Base-by-base conservation (phyloP, 345 rosid species). In the Litchi chinensis region DNA sequence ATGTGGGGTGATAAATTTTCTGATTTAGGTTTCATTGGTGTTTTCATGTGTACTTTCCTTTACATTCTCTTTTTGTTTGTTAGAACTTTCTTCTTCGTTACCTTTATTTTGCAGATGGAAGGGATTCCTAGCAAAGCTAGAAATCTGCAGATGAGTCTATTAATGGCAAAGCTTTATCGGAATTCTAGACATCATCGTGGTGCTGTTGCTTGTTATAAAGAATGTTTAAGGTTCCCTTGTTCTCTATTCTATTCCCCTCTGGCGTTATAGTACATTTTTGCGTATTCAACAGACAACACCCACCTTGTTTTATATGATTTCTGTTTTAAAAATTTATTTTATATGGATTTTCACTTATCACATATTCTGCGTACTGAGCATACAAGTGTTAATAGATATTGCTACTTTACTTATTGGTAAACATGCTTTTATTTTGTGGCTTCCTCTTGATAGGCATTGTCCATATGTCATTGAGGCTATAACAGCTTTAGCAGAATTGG, bases 91-190 rank as follows among this genome's bases (percentile, higher is more conserved):
- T 69, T 56, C 67, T 65, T 12, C 2, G 26, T 73, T 5, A 1
- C 76, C 56, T 74, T 66, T 76, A n/a, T 80, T 37, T 79, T 71
- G 70, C 83, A 96, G 99, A 89, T 96, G 92, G 99, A 94, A 77
- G 93, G 92, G 83, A 89, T 92, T 79, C 95, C 98, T 54, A 87
- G 91, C 87, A 96, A 96, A 90, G 88, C 93, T 37, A 90, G 99
- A 81, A 96, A 86, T 85, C 86, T 96, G 86, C 97, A 90, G 85
- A 94, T 96, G 98, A 94, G 91, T 91, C 74, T 96, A 76, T 80
- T 94, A 77, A 86, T 94, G 97, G 99, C 95, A 79, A 96, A 96
- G 85, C 98, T 96, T 84, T 95, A 90, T 81, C 90, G 95, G 10
- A 91, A 89, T 82, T 87, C 97, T 66, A 94, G 89, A 85, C 92